Evolutionary conservation across 345 rosid genomes (phyloP).

Genomic region (Moricandia moricandioides): DNA sequence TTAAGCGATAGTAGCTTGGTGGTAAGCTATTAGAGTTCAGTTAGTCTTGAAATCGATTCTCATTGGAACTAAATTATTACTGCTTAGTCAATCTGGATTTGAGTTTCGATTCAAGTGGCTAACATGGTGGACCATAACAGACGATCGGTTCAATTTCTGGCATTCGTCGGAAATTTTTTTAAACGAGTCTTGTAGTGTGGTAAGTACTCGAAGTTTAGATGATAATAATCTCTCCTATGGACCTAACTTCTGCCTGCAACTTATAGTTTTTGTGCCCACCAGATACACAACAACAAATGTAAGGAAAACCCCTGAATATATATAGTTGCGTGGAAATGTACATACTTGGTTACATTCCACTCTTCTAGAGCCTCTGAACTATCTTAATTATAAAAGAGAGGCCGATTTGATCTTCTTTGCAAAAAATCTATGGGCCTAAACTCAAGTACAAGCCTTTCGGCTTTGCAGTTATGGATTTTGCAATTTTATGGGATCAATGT

Average conservation of each 20-base stretch:
- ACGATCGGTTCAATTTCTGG: no score
- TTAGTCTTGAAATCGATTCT: no score
- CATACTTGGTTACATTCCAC: constrained; percentile 17
- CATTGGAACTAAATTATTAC: no score
- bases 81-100: no score
- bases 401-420: not conserved
- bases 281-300: not conserved
- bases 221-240: not conserved
- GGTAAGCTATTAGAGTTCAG: no score
- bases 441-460: not conserved
- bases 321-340: not conserved
- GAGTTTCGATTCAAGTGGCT: no score
- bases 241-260: constrained; percentile 18
- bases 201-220: not conserved
- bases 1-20: no score
- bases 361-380: not conserved
- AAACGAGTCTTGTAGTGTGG: no score
- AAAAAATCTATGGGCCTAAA: not conserved
- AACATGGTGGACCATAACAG: no score
- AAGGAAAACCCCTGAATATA: not conserved
- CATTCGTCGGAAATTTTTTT: no score
- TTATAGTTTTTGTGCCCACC: not conserved
- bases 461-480: not conserved
- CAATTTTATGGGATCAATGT: constrained; percentile 3
- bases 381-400: not conserved